These are phyloP conservation scores for Pleurozium schreberi DNA, from an alignment of 225 moss, liverwort and hornwort species.

Conservation along the genomic window DNA sequence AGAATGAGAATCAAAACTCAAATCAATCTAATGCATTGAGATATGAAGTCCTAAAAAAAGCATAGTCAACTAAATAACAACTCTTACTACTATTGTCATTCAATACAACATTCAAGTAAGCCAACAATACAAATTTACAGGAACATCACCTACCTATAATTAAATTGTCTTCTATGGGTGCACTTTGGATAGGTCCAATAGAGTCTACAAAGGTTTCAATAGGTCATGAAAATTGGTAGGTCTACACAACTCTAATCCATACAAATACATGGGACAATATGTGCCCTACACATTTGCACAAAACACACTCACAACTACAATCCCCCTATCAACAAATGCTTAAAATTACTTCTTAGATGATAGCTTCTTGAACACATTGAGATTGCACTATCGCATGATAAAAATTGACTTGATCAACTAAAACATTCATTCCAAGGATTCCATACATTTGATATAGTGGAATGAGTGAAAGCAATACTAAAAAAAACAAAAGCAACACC, in stretches of 20 bases:
- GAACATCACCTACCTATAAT: neutral
- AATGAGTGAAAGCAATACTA: neutral
- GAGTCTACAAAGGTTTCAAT: neutral
- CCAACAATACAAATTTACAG: neutral
- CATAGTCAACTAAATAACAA: neutral
- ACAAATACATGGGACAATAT: neutral
- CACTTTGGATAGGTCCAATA: accelerated
- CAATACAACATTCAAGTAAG: neutral
- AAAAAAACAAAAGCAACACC: neutral
- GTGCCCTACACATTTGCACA: neutral
- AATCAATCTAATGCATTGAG: neutral
- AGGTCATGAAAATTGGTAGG: neutral
- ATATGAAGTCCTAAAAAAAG: neutral
- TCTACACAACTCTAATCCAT: neutral
- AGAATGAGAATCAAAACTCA: neutral
- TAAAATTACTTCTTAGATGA: neutral
- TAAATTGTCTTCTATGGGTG: neutral
- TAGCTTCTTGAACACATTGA: neutral
- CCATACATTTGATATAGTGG: neutral
- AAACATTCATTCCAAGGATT: neutral
- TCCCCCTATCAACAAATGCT: neutral
- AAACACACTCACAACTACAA: neutral
- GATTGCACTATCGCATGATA: neutral
- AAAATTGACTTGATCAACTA: no score
- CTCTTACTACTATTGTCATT: neutral